Base-by-base conservation (phyloP, 257 asterid species). In the Jaltomata sinuosa region DNA sequence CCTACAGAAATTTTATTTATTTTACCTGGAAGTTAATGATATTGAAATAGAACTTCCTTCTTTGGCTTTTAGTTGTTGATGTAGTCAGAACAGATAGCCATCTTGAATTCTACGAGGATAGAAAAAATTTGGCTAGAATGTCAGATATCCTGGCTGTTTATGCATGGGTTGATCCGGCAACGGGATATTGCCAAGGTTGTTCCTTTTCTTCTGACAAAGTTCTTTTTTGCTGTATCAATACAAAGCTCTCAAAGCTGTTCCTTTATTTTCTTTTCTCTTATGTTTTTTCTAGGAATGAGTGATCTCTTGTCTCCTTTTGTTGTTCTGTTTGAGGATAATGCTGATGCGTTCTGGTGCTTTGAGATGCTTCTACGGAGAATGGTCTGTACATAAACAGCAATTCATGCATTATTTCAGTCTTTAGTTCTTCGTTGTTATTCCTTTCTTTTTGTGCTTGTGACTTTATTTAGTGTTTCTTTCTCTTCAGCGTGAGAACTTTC, bases 341-440 rank as follows among this genome's bases (percentile, higher is more conserved):
- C 99, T 4, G 99, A 96, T 92, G 99, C 99, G 49, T 96, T 96
- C 88, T 96, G 99, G 99, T 96, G 99, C 92, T 96, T 96, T 85
- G 99, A 96, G 92, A 96, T 94, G 99, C 99, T 96, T 87, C 83
- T 96, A 85, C 89, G 99, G 91, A 92, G 98, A 91, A 92, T 90
- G 98, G 99, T 96, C 27, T 49, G 81, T 77, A 49, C 81, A 49
- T 27, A 8, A 76, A 47, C 61, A 49, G 18, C 55, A 53, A 49
- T 77, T 77, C 81, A 29, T 77, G 42, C 59, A 29, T 77, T 27
- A 77, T 77, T 77, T 77, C 62, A 10, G 18, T 47, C 62, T 49
- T 76, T 27, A 77, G 18, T 62, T 82, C 74, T 31, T 47, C 61
- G 29, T 29, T 82, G 79, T 65, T 31, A 6, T 82, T 42, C 49